phyloP scores from a whole-genome alignment of 2,329 filamentous ascomycete genomes.

The Neurospora sp. region DNA sequence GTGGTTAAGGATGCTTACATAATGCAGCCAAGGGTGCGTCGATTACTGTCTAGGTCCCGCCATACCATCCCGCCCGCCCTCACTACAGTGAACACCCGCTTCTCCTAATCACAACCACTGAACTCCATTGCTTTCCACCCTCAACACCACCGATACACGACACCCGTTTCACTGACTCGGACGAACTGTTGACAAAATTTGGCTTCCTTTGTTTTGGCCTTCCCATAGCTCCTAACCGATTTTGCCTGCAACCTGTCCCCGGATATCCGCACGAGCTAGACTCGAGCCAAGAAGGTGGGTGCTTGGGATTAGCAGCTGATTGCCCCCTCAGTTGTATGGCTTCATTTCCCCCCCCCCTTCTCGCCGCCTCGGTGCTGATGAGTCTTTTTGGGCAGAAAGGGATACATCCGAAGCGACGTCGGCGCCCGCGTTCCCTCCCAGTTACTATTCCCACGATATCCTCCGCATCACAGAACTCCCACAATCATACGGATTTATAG shows the following conservation, averaged over 20 bases:
- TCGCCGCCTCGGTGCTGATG: conserved; percentile 6
- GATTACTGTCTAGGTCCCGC: neutral
- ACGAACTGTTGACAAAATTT: neutral
- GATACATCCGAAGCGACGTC: conserved; percentile 1
- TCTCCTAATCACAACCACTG: conserved; percentile 12
- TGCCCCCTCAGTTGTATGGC: neutral
- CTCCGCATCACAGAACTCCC: neutral
- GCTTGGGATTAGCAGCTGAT: neutral
- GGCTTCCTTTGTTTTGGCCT: neutral
- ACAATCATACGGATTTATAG: neutral
- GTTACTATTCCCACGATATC: neutral
- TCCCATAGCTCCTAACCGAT: neutral
- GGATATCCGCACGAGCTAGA: neutral
- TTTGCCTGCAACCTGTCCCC: neutral
- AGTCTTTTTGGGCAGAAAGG: conserved; percentile 12
- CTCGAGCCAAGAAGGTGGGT: neutral
- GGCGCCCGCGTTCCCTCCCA: neutral
- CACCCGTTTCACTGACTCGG: neutral
- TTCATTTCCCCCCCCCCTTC: neutral
- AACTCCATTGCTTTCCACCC: conserved; percentile 5
- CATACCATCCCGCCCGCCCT: neutral
- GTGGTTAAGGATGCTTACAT: neutral
- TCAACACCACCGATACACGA: neutral
- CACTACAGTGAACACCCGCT: conserved; percentile 9
- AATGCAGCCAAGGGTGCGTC: neutral